Evolutionary conservation across 2,329 filamentous ascomycete species (phyloP), one percentile per base, ranked within the genome.

Genomic region (Fusarium agapanthi): DNA sequence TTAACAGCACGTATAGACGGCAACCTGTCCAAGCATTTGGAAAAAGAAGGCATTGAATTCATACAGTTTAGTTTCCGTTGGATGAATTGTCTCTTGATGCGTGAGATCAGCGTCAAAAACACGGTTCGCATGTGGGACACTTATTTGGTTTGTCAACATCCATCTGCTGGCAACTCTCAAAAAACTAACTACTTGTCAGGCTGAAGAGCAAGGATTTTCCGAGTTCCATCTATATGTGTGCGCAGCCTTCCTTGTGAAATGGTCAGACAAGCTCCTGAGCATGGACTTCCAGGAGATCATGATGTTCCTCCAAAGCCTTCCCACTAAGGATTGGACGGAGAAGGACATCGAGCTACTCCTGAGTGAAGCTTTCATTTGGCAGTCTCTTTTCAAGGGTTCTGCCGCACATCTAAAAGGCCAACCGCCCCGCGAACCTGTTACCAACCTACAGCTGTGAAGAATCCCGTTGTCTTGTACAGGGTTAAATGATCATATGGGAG

Each of bases 61-160:
- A 99, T 99, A 78, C 96, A 99, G 80, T 99, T 99, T 83, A 98
- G 95, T 82, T 99, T 99, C 81, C 89, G 96, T 63, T 99, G 96
- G 96, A 99, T 99, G 96, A 99, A 99, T 79, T 99, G 96, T 81
- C 89, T 99, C 58, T 86, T 99, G 73, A 99, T 99, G 96, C 90
- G 96, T 72, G 96, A 99, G 84, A 93, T 99, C 73, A 97, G 93
- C 80, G 95, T 99, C 64, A 93, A 92, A 81, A 98, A 98, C 80
- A 98, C 95, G 1, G 97, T 99, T 72, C 89, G 96, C 76, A 99
- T 99, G 96, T 99, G 96, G 96, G 96, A 99, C 82, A 99, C 96
- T 32, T 99, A 99, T 84, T 89, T 99, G 85, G 95, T 98, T 86
- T 80, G 90, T 83, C 72, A 32, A 15, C 18, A n/a, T 18, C 22